Evolutionary conservation across 148 eudicot genomes (phyloP), one percentile per base, ranked within the genome.

Genomic region (Limonium bicolor): DNA sequence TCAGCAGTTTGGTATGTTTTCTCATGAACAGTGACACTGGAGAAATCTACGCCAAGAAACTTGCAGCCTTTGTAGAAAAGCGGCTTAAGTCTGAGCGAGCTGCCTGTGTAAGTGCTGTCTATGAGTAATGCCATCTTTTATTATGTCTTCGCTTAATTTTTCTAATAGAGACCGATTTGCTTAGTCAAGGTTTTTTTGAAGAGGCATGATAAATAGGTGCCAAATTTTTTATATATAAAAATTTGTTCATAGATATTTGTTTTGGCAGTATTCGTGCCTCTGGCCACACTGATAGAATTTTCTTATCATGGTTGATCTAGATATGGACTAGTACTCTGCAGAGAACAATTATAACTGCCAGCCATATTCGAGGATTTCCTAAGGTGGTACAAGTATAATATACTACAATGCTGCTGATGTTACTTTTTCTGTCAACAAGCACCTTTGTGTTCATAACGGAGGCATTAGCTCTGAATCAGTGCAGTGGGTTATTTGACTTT

Each of bases 241-340:
- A n/a, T n/a, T n/a, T n/a, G n/a, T n/a, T n/a, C n/a, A n/a, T n/a
- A n/a, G n/a, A n/a, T n/a, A n/a, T n/a, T n/a, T n/a, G n/a, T n/a
- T n/a, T n/a, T n/a, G n/a, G n/a, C n/a, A n/a, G n/a, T n/a, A n/a
- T n/a, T n/a, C n/a, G n/a, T n/a, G n/a, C n/a, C n/a, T n/a, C n/a
- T n/a, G n/a, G n/a, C n/a, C n/a, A n/a, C n/a, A n/a, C n/a, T n/a
- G n/a, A n/a, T n/a, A n/a, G n/a, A n/a, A n/a, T n/a, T n/a, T n/a
- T n/a, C n/a, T n/a, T n/a, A n/a, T n/a, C n/a, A n/a, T n/a, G n/a
- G n/a, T n/a, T n/a, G 22, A 46, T 45, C 44, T 44, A 90, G 99
- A 80, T 84, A 68, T 90, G 99, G 99, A 90, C 99, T 38, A 90
- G 99, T 77, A 90, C 99, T 63, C 70, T 90, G 62, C 99, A 90